phyloP scores from a whole-genome alignment of 371 early-diverging fungal genomes.

The Rhizomucor miehei region DNA sequence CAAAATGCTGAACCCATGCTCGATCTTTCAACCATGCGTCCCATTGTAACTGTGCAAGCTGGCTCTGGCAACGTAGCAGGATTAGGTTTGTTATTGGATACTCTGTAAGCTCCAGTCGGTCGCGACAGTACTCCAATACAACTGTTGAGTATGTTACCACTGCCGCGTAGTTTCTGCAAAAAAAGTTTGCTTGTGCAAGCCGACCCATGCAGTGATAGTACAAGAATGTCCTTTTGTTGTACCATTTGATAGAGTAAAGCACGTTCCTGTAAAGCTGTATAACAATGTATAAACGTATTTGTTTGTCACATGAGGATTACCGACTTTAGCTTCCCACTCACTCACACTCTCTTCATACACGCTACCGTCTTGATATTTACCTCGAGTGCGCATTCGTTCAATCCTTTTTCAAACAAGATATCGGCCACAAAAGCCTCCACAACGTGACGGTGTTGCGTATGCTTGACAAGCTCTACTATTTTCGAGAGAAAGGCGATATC shows the following conservation, averaged over 20 bases:
- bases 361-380: too few species aligned
- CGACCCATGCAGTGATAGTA: slow-evolving; percentile 3
- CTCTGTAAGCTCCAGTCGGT: background rate
- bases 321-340: too few species aligned
- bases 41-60: slow-evolving; percentile 1
- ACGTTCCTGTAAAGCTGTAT: slow-evolving; percentile 1
- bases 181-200: background rate
- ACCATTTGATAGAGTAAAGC: background rate
- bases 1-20: background rate
- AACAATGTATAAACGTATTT: too few species aligned
- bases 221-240: too few species aligned
- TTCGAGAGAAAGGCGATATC: background rate
- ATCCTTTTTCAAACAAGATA: slow-evolving; percentile 2
- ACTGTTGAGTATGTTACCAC: background rate
- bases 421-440: slow-evolving; percentile 5
- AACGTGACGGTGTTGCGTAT: background rate
- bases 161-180: background rate
- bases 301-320: too few species aligned
- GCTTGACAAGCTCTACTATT: slow-evolving; percentile 1
- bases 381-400: background rate
- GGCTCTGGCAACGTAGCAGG: background rate
- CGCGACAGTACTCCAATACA: slow-evolving; percentile 1
- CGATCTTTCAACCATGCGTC: slow-evolving; percentile 1
- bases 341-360: too few species aligned
- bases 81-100: background rate